Conservation (phyloP, 495 filamentous ascomycete species). For the Thozetella sp. region DNA sequence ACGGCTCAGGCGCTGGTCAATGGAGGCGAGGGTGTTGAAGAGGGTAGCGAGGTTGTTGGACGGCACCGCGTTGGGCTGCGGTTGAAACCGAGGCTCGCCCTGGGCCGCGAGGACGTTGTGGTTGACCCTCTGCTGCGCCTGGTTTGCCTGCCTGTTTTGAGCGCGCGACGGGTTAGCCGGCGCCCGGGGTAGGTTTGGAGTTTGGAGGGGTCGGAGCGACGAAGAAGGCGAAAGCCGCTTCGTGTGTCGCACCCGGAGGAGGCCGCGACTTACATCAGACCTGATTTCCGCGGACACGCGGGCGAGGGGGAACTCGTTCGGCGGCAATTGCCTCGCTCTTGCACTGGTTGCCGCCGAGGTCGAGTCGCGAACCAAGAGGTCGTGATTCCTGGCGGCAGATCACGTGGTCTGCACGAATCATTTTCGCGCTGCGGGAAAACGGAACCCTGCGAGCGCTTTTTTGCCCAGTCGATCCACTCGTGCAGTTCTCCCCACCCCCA, state of each 20-base stretch:
- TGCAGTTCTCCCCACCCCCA: neutral
- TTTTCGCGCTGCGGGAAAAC: slow-evolving; percentile 22
- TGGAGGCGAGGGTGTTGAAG: slow-evolving; percentile 27
- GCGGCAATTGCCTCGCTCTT: neutral
- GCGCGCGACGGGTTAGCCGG: neutral
- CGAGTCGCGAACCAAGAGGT: slow-evolving; percentile 1
- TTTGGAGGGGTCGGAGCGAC: too few relatives aligned
- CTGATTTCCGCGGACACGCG: slow-evolving; percentile 3
- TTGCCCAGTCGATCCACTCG: slow-evolving; percentile 4
- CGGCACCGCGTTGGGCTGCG: slow-evolving; percentile 2
- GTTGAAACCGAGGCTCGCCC: neutral
- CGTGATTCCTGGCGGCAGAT: slow-evolving; percentile 8
- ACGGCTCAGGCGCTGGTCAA: slow-evolving; percentile 32
- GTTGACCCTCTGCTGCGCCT: slow-evolving; percentile 2
- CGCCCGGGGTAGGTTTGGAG: neutral
- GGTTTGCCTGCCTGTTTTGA: slow-evolving; percentile 2
- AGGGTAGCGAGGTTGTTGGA: slow-evolving; percentile 23
- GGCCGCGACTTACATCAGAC: neutral
- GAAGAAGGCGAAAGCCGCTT: too few relatives aligned
- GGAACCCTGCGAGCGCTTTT: slow-evolving; percentile 5
- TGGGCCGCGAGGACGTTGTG: slow-evolving; percentile 4
- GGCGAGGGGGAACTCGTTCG: neutral
- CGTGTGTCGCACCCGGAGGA: neutral
- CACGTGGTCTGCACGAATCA: slow-evolving; percentile 34
- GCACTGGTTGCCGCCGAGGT: slow-evolving; percentile 2